Conservation (phyloP, 768 basidiomycete species). For the Boletales sp. region DNA sequence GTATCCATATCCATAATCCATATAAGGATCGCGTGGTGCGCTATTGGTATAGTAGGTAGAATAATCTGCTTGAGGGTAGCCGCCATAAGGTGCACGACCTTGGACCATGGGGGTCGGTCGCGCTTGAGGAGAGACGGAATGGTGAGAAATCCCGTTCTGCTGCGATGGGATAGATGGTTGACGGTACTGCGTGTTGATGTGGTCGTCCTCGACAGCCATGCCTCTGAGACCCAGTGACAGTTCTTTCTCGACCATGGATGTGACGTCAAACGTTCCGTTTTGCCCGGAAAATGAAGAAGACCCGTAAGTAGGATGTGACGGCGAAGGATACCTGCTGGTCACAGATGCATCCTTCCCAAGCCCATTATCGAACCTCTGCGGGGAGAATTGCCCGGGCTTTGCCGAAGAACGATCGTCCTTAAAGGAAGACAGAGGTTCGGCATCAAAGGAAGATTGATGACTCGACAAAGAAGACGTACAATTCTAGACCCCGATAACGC, state of each 20-base stretch:
- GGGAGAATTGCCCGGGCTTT: constrained; percentile 50
- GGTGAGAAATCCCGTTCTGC: constrained; percentile 27
- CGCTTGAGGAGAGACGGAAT: constrained; percentile 33
- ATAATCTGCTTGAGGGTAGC: constrained; percentile 56
- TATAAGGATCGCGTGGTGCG: constrained; percentile 46
- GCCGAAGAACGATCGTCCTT: constrained; percentile 47
- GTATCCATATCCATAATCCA: constrained; percentile 58
- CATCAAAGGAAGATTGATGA: constrained; percentile 11
- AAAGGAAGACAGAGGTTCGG: constrained; percentile 14
- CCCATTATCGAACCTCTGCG: constrained; percentile 49
- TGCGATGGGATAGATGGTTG: constrained; percentile 31
- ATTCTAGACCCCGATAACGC: constrained; percentile 39
- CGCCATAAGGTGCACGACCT: constrained; percentile 44
- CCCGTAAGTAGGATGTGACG: constrained; percentile 38
- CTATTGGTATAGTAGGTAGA: constrained; percentile 54
- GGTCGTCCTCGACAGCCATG: constrained; percentile 58
- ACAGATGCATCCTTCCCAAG: constrained; percentile 39
- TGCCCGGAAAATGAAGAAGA: constrained; percentile 29
- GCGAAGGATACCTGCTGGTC: constrained; percentile 44
- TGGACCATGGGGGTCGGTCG: constrained; percentile 44
- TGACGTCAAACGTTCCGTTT: constrained; percentile 35
- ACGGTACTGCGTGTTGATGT: constrained; percentile 37
- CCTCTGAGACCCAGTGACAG: constrained; percentile 57
- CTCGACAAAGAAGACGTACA: constrained; percentile 27
- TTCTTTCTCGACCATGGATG: constrained; percentile 48